These are phyloP conservation scores for Fragaria vesca DNA, from an alignment of 306 rosid species.

Conservation along the genomic window DNA sequence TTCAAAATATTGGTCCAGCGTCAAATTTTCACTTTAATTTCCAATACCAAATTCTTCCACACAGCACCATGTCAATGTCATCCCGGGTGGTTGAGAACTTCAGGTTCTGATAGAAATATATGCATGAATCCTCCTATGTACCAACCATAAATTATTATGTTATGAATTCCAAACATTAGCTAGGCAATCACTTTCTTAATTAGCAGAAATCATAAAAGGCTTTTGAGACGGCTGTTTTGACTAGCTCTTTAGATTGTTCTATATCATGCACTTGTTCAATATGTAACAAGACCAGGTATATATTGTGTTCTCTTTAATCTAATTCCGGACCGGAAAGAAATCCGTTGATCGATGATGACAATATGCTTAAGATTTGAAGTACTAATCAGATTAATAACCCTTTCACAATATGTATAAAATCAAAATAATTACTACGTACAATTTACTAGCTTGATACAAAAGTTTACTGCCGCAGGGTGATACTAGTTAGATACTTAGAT, in stretches of 20 bases:
- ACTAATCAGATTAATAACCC: too few relatives aligned
- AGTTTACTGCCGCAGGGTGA: background rate
- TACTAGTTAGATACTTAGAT: background rate
- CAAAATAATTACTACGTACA: background rate
- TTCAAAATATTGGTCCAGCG: constrained; percentile 12
- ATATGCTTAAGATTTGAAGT: too few relatives aligned
- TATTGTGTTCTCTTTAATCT: background rate
- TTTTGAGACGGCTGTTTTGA: constrained; percentile 60
- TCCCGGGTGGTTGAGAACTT: background rate
- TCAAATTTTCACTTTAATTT: constrained; percentile 3
- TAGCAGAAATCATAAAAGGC: background rate
- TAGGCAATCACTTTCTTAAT: constrained; percentile 21
- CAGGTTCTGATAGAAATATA: background rate
- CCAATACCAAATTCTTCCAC: background rate
- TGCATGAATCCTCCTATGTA: background rate
- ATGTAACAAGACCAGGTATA: background rate
- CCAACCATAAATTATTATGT: background rate
- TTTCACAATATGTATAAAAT: too few relatives aligned
- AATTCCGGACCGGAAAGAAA: background rate
- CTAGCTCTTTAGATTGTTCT: constrained; percentile 5
- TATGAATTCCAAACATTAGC: background rate
- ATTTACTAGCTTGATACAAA: background rate
- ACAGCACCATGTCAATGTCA: background rate
- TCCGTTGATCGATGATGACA: background rate
- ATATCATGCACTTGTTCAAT: background rate